Evolutionary conservation across 2,329 filamentous ascomycete species (phyloP).

Genomic region (Colletotrichum horii): DNA sequence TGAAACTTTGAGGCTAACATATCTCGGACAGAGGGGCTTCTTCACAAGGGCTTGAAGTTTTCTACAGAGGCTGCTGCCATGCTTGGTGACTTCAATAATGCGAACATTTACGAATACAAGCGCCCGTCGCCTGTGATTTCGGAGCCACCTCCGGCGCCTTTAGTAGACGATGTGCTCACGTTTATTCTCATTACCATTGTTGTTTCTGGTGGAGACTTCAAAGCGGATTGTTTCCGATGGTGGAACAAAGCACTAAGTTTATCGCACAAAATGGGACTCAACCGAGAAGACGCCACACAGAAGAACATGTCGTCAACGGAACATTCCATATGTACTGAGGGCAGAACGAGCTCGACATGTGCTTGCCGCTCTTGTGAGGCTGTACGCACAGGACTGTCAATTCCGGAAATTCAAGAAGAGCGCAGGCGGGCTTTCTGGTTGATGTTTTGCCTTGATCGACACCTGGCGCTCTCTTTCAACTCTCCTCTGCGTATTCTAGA

Average conservation of each 20-base stretch:
- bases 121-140: neutral
- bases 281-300: neutral
- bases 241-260: slow-evolving; percentile 48
- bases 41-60: neutral
- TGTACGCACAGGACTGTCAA: neutral
- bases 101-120: neutral
- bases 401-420: slow-evolving; percentile 39
- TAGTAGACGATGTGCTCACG: slow-evolving; percentile 48
- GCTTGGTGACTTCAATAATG: neutral
- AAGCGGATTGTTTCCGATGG: slow-evolving; percentile 53
- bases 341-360: neutral
- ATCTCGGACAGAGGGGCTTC: neutral
- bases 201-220: slow-evolving; percentile 53
- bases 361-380: neutral
- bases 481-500: slow-evolving; percentile 48
- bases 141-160: neutral
- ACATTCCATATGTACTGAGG: neutral
- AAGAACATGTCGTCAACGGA: neutral
- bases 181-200: slow-evolving; percentile 50
- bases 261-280: slow-evolving; percentile 27
- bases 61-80: neutral
- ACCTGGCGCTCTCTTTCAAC: slow-evolving; percentile 53
- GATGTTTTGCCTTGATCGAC: slow-evolving; percentile 50
- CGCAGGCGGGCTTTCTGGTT: slow-evolving; percentile 53
- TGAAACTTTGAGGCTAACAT: neutral